Evolutionary conservation across 2,329 filamentous ascomycete genomes (phyloP).

Genomic region (Fusarium sublunatum): DNA sequence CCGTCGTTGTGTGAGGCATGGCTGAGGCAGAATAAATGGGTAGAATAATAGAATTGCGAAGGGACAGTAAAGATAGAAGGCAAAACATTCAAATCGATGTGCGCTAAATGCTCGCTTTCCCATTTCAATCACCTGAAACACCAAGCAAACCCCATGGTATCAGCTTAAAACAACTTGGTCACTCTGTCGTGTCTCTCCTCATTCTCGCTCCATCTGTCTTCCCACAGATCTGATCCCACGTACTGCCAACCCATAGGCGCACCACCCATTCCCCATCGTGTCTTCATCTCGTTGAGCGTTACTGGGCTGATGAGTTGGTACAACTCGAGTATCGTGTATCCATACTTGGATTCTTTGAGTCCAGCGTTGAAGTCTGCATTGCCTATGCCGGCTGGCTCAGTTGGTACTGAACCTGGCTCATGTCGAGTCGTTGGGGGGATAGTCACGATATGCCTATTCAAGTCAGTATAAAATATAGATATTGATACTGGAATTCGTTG

Average conservation of each 20-base stretch:
- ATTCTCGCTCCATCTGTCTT: slow-evolving; percentile 41
- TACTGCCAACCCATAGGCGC: slow-evolving; percentile 47
- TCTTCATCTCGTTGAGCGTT: slow-evolving; percentile 42
- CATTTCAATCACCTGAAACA: not conserved
- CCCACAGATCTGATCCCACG: slow-evolving; percentile 36
- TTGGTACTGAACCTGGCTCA: slow-evolving; percentile 34
- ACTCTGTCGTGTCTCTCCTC: slow-evolving; percentile 1
- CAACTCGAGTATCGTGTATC: slow-evolving; percentile 45
- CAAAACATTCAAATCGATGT: not conserved
- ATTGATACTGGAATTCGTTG: no score
- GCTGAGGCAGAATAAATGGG: slow-evolving; percentile 28
- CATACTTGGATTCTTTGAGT: slow-evolving; percentile 43
- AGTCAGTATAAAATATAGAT: no score
- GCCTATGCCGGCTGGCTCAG: slow-evolving; percentile 43
- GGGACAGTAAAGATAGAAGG: no score
- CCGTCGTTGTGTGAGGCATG: slow-evolving; percentile 38
- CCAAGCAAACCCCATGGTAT: not conserved
- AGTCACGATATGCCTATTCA: slow-evolving; percentile 18
- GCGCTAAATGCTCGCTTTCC: not conserved
- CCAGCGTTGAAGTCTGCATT: slow-evolving; percentile 48
- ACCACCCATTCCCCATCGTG: slow-evolving; percentile 36
- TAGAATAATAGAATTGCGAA: slow-evolving; percentile 1
- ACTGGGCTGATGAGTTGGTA: slow-evolving; percentile 41
- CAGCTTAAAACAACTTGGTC: slow-evolving; percentile 13
- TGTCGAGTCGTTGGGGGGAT: slow-evolving; percentile 21